These are phyloP conservation scores for Gossypium arboreum DNA, from an alignment of 345 rosid species.

Conservation along the genomic window DNA sequence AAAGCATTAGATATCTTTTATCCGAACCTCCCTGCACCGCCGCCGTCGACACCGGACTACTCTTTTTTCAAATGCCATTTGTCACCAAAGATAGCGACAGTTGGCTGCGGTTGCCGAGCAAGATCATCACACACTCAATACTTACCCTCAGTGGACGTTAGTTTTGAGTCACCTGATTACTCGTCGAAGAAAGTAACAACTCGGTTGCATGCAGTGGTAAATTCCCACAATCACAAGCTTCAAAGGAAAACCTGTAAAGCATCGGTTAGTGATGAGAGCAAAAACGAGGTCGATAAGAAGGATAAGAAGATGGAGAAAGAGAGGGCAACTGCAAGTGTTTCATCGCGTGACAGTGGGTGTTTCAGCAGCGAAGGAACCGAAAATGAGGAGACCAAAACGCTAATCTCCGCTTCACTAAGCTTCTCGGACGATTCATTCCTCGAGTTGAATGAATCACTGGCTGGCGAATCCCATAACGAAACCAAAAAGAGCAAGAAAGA, in stretches of 20 bases:
- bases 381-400: constrained; percentile 3
- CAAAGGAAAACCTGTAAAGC: not conserved
- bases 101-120: constrained; percentile 3
- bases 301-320: not conserved
- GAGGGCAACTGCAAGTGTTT: constrained; percentile 33
- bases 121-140: not conserved
- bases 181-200: constrained; percentile 11
- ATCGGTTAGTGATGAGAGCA: not conserved
- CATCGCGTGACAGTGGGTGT: constrained; percentile 26
- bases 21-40: constrained; percentile 9
- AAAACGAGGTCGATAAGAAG: not conserved
- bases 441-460: not conserved
- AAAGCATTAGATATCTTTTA: constrained; percentile 8
- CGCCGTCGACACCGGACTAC: constrained; percentile 8
- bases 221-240: constrained; percentile 4
- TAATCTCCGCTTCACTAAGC: constrained; percentile 1
- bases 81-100: not conserved
- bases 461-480: not conserved
- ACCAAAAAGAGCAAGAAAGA: constrained; percentile 2
- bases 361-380: not conserved
- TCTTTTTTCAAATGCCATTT: not conserved
- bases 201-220: not conserved
- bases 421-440: constrained; percentile 9
- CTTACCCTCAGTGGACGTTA: not conserved
- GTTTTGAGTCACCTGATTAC: constrained; percentile 7